Evolutionary conservation across 306 rosid species (phyloP).

Genomic region (Gastrolobium bilobum): DNA sequence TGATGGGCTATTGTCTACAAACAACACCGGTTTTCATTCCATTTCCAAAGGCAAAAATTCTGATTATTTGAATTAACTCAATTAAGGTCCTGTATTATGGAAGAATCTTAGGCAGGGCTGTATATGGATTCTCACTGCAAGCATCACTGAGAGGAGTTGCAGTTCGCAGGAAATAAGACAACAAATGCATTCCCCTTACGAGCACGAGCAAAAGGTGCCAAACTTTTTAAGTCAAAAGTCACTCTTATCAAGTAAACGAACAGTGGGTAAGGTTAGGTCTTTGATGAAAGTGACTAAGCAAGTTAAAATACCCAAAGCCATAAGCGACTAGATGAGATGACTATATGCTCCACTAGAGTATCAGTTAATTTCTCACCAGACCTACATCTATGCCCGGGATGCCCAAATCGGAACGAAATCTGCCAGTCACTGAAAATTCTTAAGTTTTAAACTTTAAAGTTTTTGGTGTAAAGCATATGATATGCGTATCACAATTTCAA

Average conservation of each 20-base stretch:
- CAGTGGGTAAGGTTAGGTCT: background rate
- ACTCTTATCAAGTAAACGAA: conserved; percentile 5
- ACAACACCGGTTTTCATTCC: background rate
- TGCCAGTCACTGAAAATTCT: conserved; percentile 1
- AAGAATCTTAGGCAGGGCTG: background rate
- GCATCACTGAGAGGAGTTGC: background rate
- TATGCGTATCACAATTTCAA: background rate
- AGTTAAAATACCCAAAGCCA: background rate
- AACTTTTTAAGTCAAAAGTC: conserved; percentile 20
- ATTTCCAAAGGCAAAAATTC: background rate
- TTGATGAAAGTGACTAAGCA: conserved; percentile 19
- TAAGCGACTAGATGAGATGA: background rate
- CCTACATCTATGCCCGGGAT: background rate
- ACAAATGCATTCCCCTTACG: background rate
- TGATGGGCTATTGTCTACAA: background rate
- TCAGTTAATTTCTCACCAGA: background rate
- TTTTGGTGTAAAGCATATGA: background rate
- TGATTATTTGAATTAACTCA: background rate
- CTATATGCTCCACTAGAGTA: background rate
- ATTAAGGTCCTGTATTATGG: background rate
- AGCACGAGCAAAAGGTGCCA: background rate
- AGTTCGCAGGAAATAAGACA: background rate
- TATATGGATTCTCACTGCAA: background rate
- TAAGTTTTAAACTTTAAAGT: background rate
- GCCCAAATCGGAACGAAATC: background rate